phyloP scores from a whole-genome alignment of 2,329 filamentous ascomycete species.

The Neodidymelliopsis sp. region DNA sequence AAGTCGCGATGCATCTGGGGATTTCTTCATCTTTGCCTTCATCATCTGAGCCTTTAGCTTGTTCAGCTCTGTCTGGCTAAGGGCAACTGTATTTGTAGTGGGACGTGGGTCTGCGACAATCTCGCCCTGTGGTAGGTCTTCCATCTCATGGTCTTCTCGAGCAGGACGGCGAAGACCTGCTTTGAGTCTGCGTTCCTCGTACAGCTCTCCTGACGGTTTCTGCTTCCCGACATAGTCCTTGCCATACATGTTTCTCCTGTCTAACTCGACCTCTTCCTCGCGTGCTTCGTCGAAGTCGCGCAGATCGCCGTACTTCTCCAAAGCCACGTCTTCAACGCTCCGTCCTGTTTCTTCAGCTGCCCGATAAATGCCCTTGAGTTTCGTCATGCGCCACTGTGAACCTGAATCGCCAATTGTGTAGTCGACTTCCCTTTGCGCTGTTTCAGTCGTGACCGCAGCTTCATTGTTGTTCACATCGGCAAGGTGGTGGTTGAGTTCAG shows the following conservation, averaged over 20 bases:
- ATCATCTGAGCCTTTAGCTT: constrained; percentile 92
- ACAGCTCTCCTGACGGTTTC: constrained; percentile 87
- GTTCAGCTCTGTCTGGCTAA: constrained; percentile 85
- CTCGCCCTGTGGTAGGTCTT: constrained; percentile 60
- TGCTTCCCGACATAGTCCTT: constrained; percentile 83
- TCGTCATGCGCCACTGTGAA: constrained; percentile 96
- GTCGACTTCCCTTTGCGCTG: constrained; percentile 68
- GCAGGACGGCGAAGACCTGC: constrained; percentile 57
- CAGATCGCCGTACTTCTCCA: constrained; percentile 81
- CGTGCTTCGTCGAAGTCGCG: constrained; percentile 89
- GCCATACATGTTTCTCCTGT: constrained; percentile 82
- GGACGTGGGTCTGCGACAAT: constrained; percentile 64
- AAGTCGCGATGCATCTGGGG: constrained; percentile 76
- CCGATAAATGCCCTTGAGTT: constrained; percentile 83
- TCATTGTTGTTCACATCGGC: constrained; percentile 60
- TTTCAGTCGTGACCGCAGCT: constrained; percentile 50
- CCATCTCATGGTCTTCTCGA: constrained; percentile 33
- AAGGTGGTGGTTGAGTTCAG: constrained; percentile 80
- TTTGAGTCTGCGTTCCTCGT: constrained; percentile 74
- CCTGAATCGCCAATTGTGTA: constrained; percentile 92
- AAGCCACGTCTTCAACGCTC: constrained; percentile 80
- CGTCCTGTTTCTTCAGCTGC: constrained; percentile 76
- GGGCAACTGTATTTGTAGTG: constrained; percentile 56
- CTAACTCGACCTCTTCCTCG: constrained; percentile 91
- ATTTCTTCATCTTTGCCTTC: constrained; percentile 87